A percentile compares a stretch with the other conserved stretches of the same genome.
Evolutionary conservation across 75 land plant species (phyloP).

Genomic region (Gnetum montanum): DNA sequence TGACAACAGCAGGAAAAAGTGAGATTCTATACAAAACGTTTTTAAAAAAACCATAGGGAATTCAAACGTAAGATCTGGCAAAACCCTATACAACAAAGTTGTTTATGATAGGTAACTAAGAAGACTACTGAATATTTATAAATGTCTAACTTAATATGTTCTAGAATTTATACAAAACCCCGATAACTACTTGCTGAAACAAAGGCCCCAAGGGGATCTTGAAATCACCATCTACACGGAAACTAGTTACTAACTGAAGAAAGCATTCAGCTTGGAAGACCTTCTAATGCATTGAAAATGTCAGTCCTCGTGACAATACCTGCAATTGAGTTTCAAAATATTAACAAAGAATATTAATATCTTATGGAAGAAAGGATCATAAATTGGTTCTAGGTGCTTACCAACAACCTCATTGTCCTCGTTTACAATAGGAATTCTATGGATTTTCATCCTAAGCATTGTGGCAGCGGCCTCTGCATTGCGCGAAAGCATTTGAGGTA

Average conservation of each 20-base stretch:
- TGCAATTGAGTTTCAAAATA: conserved; percentile 6
- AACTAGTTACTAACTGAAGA: background rate
- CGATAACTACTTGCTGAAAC: no score
- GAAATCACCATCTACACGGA: background rate
- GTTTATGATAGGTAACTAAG: no score
- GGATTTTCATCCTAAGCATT: conserved; percentile 62
- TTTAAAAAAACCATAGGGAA: no score
- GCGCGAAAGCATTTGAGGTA: background rate
- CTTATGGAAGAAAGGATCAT: background rate
- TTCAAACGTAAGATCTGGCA: no score
- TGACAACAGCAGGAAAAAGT: no score
- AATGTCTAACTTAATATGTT: no score
- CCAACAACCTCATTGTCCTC: conserved; percentile 49
- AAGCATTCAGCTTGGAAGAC: background rate
- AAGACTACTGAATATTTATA: no score
- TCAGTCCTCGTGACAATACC: conserved; percentile 77
- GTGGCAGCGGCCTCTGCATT: conserved; percentile 52
- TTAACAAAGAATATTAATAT: background rate
- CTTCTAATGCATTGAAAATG: conserved; percentile 61
- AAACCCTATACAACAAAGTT: no score
- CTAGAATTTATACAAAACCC: no score
- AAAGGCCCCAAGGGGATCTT: no score
- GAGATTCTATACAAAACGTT: no score
- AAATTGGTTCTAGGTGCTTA: conserved; percentile 12
- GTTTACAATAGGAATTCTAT: conserved; percentile 63